phyloP scores from a whole-genome alignment of 1,284 basidiomycete species.

The Porphyrellus sp. region DNA sequence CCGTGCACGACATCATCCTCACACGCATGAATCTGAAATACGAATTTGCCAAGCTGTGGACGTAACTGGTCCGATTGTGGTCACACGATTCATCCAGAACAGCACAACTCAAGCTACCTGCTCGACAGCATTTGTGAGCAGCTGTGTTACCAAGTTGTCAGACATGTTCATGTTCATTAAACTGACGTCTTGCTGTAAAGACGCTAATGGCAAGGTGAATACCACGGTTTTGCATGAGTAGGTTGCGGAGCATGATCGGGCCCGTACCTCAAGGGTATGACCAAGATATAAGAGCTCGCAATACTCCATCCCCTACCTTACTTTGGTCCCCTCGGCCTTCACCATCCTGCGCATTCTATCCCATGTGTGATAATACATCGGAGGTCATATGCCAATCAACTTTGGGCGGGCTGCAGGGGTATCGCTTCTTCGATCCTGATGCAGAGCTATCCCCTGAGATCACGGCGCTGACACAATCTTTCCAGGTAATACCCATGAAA shows the following conservation, averaged over 20 bases:
- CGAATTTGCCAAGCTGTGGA: conserved; percentile 18
- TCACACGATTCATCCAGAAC: not conserved
- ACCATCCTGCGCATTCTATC: not conserved
- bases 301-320: not conserved
- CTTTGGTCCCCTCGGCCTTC: not conserved
- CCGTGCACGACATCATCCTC: too few relatives aligned
- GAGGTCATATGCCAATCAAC: not conserved
- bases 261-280: not conserved
- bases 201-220: not conserved
- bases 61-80: not conserved
- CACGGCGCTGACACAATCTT: not conserved
- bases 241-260: too few relatives aligned
- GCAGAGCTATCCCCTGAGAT: not conserved
- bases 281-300: conserved; percentile 10
- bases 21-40: too few relatives aligned
- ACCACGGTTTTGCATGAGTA: too few relatives aligned
- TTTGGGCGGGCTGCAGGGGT: not conserved
- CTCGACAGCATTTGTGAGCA: conserved; percentile 6
- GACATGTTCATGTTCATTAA: not conserved
- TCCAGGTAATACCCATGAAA: conserved; percentile 3
- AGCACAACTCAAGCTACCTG: not conserved
- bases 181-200: not conserved
- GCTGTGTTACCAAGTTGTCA: not conserved
- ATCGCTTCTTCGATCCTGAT: not conserved
- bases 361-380: not conserved